Percentiles rank a stretch among this genome's conserved stretches.
phyloP scores from a whole-genome alignment of 805 yeast species.

The Myxozyma monticola region DNA sequence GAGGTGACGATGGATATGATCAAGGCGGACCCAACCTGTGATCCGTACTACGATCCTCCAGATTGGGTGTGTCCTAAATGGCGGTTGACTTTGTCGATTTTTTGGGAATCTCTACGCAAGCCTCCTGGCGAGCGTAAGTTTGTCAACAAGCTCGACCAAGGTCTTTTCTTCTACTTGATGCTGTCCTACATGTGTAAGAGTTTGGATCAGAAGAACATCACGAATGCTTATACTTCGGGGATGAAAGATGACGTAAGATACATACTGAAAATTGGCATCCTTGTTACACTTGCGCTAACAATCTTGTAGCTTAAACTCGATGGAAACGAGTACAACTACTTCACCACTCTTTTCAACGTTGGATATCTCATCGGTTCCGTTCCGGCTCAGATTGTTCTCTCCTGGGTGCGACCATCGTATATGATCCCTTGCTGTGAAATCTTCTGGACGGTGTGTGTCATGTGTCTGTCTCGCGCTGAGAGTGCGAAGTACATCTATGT shows the following conservation, averaged over 20 bases:
- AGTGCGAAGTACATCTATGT: constrained; percentile 56
- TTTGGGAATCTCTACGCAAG: constrained; percentile 28
- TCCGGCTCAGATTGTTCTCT: constrained; percentile 62
- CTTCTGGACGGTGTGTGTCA: constrained; percentile 66
- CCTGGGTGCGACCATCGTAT: constrained; percentile 56
- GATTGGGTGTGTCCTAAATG: constrained; percentile 21
- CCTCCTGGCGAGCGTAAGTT: constrained; percentile 50
- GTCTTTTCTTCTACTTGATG: constrained; percentile 56
- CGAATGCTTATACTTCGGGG: constrained; percentile 67
- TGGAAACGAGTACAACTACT: constrained; percentile 61
- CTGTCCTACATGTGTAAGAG: constrained; percentile 69
- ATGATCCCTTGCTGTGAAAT: constrained; percentile 58
- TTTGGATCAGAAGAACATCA: constrained; percentile 59
- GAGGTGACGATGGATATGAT: constrained; percentile 28
- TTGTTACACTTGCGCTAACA: constrained; percentile 31
- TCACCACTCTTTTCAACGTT: constrained; percentile 57
- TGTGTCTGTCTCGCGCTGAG: constrained; percentile 53
- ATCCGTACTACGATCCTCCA: constrained; percentile 28
- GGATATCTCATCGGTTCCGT: constrained; percentile 55
- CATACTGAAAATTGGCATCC: no score
- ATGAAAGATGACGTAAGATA: constrained; percentile 47
- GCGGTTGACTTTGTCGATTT: constrained; percentile 15
- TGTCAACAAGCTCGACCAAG: constrained; percentile 55
- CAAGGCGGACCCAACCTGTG: constrained; percentile 21
- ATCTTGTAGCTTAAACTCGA: constrained; percentile 46